phyloP scores from a whole-genome alignment of 2,329 filamentous ascomycete genomes.

The Trichoderma citrinoviride region DNA sequence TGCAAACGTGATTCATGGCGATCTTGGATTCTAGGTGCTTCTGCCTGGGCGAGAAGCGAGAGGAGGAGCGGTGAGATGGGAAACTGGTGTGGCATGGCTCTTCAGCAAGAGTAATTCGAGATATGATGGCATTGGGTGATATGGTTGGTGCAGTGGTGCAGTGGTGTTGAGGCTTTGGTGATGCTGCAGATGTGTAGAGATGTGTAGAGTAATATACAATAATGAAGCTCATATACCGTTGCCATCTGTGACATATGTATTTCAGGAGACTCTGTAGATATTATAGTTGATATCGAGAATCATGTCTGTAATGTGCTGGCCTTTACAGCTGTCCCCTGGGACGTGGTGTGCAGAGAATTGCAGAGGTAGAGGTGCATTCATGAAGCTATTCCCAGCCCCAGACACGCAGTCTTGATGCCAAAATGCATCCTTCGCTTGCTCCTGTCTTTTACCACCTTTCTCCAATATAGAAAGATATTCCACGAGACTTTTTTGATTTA shows the following conservation, averaged over 20 bases:
- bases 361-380: neutral
- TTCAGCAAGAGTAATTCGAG: no score
- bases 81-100: no score
- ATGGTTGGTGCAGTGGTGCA: no score
- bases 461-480: neutral
- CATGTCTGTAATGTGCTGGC: neutral
- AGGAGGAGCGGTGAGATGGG: neutral
- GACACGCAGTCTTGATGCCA: neutral
- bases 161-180: neutral
- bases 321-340: neutral
- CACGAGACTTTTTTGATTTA: neutral
- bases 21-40: no score
- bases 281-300: neutral
- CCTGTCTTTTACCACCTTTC: no score
- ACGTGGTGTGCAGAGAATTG: neutral
- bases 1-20: no score
- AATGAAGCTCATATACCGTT: no score
- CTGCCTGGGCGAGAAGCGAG: neutral
- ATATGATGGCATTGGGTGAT: neutral
- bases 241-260: neutral
- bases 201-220: neutral
- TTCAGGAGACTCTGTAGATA: neutral
- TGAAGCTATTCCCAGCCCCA: conserved; percentile 12
- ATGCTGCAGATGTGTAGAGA: neutral
- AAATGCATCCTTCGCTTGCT: neutral